Percentiles rank a stretch among this genome's conserved stretches.
Evolutionary conservation across 1,284 basidiomycete species (phyloP).

Genomic region (Puccinia novopanici): DNA sequence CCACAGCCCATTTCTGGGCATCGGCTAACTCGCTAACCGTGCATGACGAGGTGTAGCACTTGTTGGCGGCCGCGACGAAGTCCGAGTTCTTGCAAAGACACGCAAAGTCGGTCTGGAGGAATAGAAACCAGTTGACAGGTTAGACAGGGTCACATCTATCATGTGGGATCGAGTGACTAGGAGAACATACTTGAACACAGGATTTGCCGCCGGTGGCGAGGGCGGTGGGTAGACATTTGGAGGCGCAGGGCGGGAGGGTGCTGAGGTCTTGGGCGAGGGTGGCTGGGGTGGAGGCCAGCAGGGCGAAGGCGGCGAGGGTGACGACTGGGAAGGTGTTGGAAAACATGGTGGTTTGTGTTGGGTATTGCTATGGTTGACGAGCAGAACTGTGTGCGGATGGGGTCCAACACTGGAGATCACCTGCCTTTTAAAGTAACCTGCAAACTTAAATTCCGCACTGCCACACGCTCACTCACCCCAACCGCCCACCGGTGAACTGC

Average conservation of each 20-base stretch:
- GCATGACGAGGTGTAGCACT: constrained; percentile 10
- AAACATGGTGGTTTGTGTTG: background rate
- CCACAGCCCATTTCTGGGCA: constrained; percentile 21
- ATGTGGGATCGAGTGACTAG: too few relatives aligned
- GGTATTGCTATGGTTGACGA: background rate
- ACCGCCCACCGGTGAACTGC: too few relatives aligned
- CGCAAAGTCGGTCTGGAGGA: constrained; percentile 27
- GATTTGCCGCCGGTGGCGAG: background rate
- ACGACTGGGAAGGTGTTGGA: background rate
- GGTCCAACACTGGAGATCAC: background rate
- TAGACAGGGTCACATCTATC: constrained; percentile 17
- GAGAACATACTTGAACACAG: too few relatives aligned
- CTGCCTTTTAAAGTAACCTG: too few relatives aligned
- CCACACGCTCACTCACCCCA: too few relatives aligned
- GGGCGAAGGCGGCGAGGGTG: constrained; percentile 1
- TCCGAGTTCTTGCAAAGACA: constrained; percentile 42
- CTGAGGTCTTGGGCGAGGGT: constrained; percentile 18
- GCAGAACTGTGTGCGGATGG: background rate
- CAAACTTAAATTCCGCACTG: too few relatives aligned
- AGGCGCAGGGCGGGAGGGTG: constrained; percentile 15
- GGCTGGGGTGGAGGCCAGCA: background rate
- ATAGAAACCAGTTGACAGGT: background rate
- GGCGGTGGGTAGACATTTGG: constrained; percentile 1
- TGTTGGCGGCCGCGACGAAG: background rate
- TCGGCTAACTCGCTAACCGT: background rate